Conservation (phyloP, 2,329 filamentous ascomycete species). For the Neofusicoccum kwambonambiense region DNA sequence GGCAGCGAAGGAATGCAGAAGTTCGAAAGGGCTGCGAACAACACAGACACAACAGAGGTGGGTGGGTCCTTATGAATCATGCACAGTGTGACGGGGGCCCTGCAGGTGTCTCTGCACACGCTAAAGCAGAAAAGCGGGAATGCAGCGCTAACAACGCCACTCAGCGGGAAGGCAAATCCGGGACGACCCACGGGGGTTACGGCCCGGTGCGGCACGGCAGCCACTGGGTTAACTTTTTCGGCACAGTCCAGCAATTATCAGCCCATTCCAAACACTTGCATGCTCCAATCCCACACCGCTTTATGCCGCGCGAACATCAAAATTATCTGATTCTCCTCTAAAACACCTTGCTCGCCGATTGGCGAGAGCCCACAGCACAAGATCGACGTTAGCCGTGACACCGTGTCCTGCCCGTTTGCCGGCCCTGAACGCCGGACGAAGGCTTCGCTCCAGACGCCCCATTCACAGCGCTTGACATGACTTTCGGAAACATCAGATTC, state of each 20-base stretch:
- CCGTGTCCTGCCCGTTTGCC: not conserved
- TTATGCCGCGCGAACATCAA: not conserved
- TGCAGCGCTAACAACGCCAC: not conserved
- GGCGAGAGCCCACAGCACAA: not conserved
- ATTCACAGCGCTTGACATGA: too few relatives aligned
- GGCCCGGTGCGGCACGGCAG: slow-evolving; percentile 7
- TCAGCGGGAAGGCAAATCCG: slow-evolving; percentile 2
- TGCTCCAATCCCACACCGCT: not conserved
- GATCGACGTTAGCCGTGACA: not conserved
- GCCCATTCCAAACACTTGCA: not conserved
- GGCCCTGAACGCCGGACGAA: too few relatives aligned
- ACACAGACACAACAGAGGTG: not conserved
- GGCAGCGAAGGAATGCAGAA: not conserved
- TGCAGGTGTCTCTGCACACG: not conserved
- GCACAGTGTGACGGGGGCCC: not conserved
- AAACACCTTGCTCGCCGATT: not conserved
- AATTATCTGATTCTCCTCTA: not conserved
- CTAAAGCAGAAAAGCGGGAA: not conserved
- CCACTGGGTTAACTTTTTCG: not conserved
- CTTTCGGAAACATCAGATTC: too few relatives aligned
- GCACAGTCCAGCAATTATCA: not conserved
- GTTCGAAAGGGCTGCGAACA: not conserved
- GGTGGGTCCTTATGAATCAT: slow-evolving; percentile 3
- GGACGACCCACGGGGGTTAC: slow-evolving; percentile 1
- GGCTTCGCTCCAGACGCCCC: too few relatives aligned